Base-by-base conservation (phyloP, 371 early-diverging fungal species). In the Umbelopsis sp. region DNA sequence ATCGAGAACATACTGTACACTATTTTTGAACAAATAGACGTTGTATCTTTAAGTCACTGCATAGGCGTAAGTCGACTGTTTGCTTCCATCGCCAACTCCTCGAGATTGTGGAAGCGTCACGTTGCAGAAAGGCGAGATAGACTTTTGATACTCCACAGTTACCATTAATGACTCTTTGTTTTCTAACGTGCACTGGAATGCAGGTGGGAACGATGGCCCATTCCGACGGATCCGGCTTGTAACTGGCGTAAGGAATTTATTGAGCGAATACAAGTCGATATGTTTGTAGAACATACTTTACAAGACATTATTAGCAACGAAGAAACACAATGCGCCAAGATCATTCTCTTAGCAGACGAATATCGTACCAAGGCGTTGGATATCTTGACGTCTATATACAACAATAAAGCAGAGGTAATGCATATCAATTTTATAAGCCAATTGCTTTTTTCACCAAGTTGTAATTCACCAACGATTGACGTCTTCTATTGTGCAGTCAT, bases 181-280 rank as follows among this genome's bases (percentile, higher is more conserved):
- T 4, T 16, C 57, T 57, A 57, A 57, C 18, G 4, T 29, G 29
- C 12, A 57, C 41, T 41, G 37, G 16, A 18, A 57, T 37, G 48
- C 32, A 57, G 57, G 18, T 57, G 57, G 57, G 11, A 18, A 11
- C 35, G 29, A 16, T 57, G 57, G 35, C 18, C 29, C 10, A 4
- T 57, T 1, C 29, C 37, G 18, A 57, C 25, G 5, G 57, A 57
- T 57, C 12, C 12, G 5, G 18, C 4, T 6, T 57, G 29, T 11
- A 29, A 57, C n/a, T 57, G 57, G 57, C 57, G 57, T 6, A 29
- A 57, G 7, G 57, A 57, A 32, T 57, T 57, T 35, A 16, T 57
- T 12, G 14, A 29, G 11, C 57, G 57, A 35, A 35, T 57, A 11
- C 35, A 12, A 29, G 14, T 10, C 18, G 57, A 57, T 35, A 18